A percentile compares a stretch with the other conserved stretches of the same genome.
phyloP scores from a whole-genome alignment of 2,329 filamentous ascomycete species.

The Sarocladium brachiariae region DNA sequence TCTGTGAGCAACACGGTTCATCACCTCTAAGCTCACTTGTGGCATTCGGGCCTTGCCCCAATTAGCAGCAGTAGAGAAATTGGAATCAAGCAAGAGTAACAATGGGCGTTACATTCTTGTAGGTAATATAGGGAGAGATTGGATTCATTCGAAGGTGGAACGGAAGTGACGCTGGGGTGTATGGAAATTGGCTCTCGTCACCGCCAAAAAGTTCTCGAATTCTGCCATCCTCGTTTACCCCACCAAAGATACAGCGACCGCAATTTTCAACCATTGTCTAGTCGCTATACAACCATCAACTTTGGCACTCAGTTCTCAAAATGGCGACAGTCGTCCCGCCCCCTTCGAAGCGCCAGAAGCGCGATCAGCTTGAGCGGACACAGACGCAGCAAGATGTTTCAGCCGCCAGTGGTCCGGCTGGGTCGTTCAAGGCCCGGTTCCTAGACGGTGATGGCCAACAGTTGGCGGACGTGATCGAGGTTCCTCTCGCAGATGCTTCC shows the following conservation, averaged over 20 bases:
- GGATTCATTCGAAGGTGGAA: too few species aligned
- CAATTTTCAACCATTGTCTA: not conserved
- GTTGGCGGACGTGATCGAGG: slow-evolving; percentile 61
- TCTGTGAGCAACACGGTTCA: too few species aligned
- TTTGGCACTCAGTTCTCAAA: not conserved
- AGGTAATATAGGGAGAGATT: too few species aligned
- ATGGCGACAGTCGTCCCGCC: slow-evolving; percentile 84
- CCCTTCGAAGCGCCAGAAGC: slow-evolving; percentile 79
- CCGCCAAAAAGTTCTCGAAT: slow-evolving; percentile 8
- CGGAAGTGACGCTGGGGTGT: too few species aligned
- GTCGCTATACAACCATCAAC: not conserved
- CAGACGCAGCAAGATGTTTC: slow-evolving; percentile 69
- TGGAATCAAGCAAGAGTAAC: too few species aligned
- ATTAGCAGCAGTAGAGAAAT: too few species aligned
- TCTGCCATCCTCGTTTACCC: slow-evolving; percentile 1
- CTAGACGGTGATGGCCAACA: slow-evolving; percentile 72
- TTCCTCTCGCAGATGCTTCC: slow-evolving; percentile 76
- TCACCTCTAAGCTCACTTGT: too few species aligned
- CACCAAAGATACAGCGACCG: not conserved
- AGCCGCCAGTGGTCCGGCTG: slow-evolving; percentile 59
- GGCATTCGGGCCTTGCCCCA: too few species aligned
- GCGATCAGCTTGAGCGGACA: slow-evolving; percentile 64
- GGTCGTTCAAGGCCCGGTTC: slow-evolving; percentile 81
- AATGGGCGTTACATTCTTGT: too few species aligned
- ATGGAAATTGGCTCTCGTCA: too few species aligned